Percentiles rank a stretch among this genome's conserved stretches.
Conservation (phyloP, 2,329 filamentous ascomycete genomes). For the Ramularia endophylla region DNA sequence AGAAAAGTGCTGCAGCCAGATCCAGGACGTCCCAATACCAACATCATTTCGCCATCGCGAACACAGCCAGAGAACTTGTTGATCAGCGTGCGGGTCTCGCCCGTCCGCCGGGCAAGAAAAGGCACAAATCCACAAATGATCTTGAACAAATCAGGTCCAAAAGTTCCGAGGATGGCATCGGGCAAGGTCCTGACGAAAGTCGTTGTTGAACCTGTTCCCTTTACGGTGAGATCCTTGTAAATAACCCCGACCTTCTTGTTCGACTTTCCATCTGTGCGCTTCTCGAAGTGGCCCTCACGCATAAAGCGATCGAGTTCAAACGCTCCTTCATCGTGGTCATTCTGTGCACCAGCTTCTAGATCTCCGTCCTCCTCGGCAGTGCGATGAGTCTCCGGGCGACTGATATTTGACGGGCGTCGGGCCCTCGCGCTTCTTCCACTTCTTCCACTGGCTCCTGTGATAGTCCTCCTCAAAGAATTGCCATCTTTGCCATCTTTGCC, state of each 20-base stretch:
- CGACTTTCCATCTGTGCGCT: slow-evolving; percentile 59
- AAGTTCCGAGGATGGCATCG: slow-evolving; percentile 68
- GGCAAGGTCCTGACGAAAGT: slow-evolving; percentile 68
- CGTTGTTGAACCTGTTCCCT: slow-evolving; percentile 60
- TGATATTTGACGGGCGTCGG: slow-evolving; percentile 7
- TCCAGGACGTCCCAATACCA: slow-evolving; percentile 67
- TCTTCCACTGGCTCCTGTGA: slow-evolving; percentile 20
- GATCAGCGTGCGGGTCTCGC: slow-evolving; percentile 52
- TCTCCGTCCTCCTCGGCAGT: slow-evolving; percentile 26
- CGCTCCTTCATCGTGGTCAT: slow-evolving; percentile 49
- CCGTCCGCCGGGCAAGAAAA: slow-evolving; percentile 43
- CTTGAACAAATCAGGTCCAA: slow-evolving; percentile 71
- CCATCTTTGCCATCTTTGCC: too few species aligned
- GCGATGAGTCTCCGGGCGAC: slow-evolving; percentile 2
- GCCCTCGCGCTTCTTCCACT: slow-evolving; percentile 26
- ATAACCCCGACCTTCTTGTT: slow-evolving; percentile 73
- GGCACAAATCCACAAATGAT: slow-evolving; percentile 53
- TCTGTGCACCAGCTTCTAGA: slow-evolving; percentile 39
- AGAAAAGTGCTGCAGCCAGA: slow-evolving; percentile 72
- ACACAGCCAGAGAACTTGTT: slow-evolving; percentile 63
- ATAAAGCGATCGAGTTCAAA: slow-evolving; percentile 68
- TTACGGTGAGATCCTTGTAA: slow-evolving; percentile 70
- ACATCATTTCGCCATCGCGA: slow-evolving; percentile 60
- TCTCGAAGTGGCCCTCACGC: slow-evolving; percentile 69
- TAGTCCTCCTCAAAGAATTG: slow-evolving; percentile 12